Base-by-base conservation (phyloP, 768 basidiomycete genomes). In the Macrocybe gigantea region DNA sequence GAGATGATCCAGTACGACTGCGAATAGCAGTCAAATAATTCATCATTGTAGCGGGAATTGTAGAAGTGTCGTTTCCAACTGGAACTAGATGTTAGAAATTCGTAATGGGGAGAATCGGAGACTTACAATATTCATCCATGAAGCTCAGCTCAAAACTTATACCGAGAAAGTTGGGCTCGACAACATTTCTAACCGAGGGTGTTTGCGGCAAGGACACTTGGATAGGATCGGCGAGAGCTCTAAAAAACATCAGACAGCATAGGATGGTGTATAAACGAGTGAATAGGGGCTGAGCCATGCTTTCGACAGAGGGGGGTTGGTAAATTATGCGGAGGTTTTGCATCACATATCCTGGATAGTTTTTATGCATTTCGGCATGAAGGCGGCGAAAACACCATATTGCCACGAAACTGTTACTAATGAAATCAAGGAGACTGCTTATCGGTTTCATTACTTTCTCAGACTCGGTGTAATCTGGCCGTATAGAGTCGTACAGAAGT, bases 61-160 rank as follows among this genome's bases (percentile, higher is more conserved):
- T 63, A 15, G 63, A 63, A 6, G 78, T 72, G 54, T 75, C 69
- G 54, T 77, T 75, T 38, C 79, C 79, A 50, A 81, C 77, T 78
- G 52, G 12, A 33, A 53, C 31, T 10, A 9, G 37, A 15, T 30
- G 38, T 39, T 33, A 34, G 31, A n/a, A 37, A 34, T 33, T 13
- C 12, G 22, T 33, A 14, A 49, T 30, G 53, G 6, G 33, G 3
- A 44, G 15, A 29, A 43, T 37, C 22, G 33, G 5, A 11, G 39
- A 63, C 72, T 45, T 44, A 76, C 78, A 75, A 58, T 84, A 77
- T 50, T 74, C 66, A 55, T 78, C 70, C 49, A 83, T 71, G 51
- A 80, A 80, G 41, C 77, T 78, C 40, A 87, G 67, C 60, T 85
- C 83, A 51, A 84, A 67, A 41, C 76, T 79, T 58, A 85, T 76